Evolutionary conservation across 164 flowering plant species (phyloP).

Genomic region (Nymphaea colorata): DNA sequence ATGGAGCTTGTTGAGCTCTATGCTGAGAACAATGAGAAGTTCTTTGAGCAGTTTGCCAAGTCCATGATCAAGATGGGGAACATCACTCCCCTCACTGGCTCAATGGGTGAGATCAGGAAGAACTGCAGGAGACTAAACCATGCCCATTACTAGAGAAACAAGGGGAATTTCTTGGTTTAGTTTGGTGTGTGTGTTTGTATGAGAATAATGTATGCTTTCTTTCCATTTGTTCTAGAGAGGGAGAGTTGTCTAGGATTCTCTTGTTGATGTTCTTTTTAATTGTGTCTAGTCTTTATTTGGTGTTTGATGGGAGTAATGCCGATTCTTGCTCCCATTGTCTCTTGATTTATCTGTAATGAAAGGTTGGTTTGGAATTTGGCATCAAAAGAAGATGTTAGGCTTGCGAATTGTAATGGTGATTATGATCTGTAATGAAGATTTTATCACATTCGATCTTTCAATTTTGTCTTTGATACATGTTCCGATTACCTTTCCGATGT

Average conservation of each 20-base stretch:
- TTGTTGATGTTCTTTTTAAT: background rate
- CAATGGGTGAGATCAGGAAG: conserved; percentile 74
- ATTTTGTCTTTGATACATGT: too few species aligned
- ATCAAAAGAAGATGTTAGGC: too few species aligned
- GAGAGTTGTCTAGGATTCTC: background rate
- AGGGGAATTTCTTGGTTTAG: background rate
- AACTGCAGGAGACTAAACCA: conserved; percentile 62
- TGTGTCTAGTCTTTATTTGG: background rate
- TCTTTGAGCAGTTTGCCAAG: conserved; percentile 75
- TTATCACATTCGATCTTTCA: too few species aligned
- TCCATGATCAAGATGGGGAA: conserved; percentile 93
- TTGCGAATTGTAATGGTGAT: too few species aligned
- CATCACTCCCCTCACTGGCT: conserved; percentile 70
- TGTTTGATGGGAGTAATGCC: background rate
- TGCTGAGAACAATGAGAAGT: conserved; percentile 44
- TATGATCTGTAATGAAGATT: too few species aligned
- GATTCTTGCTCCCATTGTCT: background rate
- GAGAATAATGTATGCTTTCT: background rate
- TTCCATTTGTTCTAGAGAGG: background rate
- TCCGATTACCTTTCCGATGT: too few species aligned
- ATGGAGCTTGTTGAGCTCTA: conserved; percentile 57
- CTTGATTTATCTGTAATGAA: too few species aligned
- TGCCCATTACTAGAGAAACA: background rate
- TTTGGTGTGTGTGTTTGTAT: background rate
- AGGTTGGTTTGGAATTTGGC: background rate